Evolutionary conservation across 2,329 filamentous ascomycete species (phyloP).

Genomic region (Pseudogymnoascus verrucosus): DNA sequence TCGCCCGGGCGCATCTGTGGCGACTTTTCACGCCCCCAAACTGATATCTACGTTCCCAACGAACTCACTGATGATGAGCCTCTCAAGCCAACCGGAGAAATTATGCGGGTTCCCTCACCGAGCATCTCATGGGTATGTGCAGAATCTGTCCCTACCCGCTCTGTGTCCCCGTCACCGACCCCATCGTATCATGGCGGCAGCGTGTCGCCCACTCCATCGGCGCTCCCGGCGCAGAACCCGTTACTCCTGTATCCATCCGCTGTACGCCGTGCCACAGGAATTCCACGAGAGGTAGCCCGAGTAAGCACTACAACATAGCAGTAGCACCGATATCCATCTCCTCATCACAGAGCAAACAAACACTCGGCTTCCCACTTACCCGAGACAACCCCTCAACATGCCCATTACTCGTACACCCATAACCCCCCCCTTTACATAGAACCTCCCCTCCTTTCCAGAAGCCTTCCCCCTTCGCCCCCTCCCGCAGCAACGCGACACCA

Average conservation of each 20-base stretch:
- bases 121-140: not conserved
- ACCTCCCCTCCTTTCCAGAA: not conserved
- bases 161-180: constrained; percentile 4
- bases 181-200: not conserved
- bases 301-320: not conserved
- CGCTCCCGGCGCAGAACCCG: not conserved
- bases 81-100: not conserved
- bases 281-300: constrained; percentile 2
- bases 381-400: not conserved
- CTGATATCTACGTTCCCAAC: not conserved
- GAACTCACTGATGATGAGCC: not conserved
- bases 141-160: not conserved
- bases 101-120: not conserved
- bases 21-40: not conserved
- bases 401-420: not conserved
- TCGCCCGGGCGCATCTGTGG: not conserved
- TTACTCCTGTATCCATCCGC: not conserved
- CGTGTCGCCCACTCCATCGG: not conserved
- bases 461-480: constrained; percentile 2
- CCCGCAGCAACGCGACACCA: not conserved
- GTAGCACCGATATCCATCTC: not conserved
- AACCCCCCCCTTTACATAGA: constrained; percentile 3
- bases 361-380: not conserved
- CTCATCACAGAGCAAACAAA: not conserved
- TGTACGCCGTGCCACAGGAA: not conserved